Conservation (phyloP, 257 asterid genomes). For the Fraxinus pennsylvanica region DNA sequence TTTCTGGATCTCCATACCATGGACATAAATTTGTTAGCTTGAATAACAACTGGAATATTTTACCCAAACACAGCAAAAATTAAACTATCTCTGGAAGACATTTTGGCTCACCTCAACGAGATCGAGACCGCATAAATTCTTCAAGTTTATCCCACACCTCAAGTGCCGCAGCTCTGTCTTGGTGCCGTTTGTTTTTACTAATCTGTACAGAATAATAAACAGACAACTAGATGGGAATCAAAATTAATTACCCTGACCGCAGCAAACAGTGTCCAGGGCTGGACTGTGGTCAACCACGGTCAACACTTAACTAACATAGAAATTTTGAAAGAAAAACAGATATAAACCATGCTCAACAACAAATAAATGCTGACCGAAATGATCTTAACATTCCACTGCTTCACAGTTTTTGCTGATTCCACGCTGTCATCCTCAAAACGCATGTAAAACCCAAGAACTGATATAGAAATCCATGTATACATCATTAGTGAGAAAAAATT, state of each 20-base stretch:
- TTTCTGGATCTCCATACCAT: slow-evolving; percentile 7
- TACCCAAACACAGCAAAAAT: slow-evolving; percentile 2
- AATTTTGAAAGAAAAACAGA: not conserved
- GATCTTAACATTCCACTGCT: slow-evolving; percentile 99
- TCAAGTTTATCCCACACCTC: slow-evolving; percentile 99
- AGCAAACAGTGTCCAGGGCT: too few relatives aligned
- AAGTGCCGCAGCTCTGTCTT: slow-evolving; percentile 97
- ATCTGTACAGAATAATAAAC: slow-evolving; percentile 52
- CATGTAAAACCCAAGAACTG: slow-evolving; percentile 94
- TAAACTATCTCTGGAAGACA: slow-evolving; percentile 2
- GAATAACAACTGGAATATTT: not conserved
- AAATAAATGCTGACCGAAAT: slow-evolving; percentile 68
- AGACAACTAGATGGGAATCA: not conserved
- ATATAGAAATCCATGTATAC: slow-evolving; percentile 22
- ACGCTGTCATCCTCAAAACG: slow-evolving; percentile 99
- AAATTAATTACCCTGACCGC: not conserved
- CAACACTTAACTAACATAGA: too few relatives aligned
- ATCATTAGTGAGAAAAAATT: slow-evolving; percentile 6
- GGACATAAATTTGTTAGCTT: slow-evolving; percentile 14
- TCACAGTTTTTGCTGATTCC: slow-evolving; percentile 85
- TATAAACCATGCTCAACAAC: slow-evolving; percentile 11
- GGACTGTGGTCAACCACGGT: too few relatives aligned
- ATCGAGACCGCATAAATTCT: slow-evolving; percentile 95
- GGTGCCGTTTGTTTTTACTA: slow-evolving; percentile 95
- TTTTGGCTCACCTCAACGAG: slow-evolving; percentile 57